Evolutionary conservation across 495 filamentous ascomycete species (phyloP), one percentile per base, ranked within the genome.

Genomic region (Aspergillus kassunensis): DNA sequence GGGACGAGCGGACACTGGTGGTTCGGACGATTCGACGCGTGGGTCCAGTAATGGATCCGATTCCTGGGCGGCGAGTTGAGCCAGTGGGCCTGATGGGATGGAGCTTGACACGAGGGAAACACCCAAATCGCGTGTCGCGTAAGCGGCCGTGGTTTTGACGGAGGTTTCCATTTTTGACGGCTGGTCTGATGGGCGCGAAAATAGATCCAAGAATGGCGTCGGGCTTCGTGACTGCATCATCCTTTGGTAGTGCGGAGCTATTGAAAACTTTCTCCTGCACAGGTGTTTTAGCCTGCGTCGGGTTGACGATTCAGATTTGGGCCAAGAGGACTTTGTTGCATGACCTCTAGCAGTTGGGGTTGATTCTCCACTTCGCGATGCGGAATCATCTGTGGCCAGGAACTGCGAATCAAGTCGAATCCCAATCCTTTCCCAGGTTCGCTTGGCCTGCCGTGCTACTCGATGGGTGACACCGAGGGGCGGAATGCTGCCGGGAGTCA

Each of bases 381-480:
- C 53, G 66, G 67, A 16, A 11, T n/a, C n/a, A n/a, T 41, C 36
- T 10, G 36, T 36, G 36, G 49, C 46, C 63, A 70, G 71, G 69
- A 55, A 61, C 61, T 54, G 54, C 56, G 31, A 61, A 59, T 50
- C 46, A 34, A 40, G 49, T 60, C 44, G 55, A 24, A 53, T 44
- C 18, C 60, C 52, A 49, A 57, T 64, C 48, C 57, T 64, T 19
- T 67, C 87, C 95, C 95, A 98, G 49, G 80, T 92, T 60, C 83
- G 80, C 68, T 85, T 88, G 5, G 91, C 89, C 60, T 90, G 85
- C 60, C 90, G 80, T 1, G 91, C 88, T 42, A 98, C 91, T 52
- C 90, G 89, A 59, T 86, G 79, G 59, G 90, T 92, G 27, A 97
- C 89, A 7, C 93, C 95, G 31, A 93, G 76, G 11, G 93, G 93